These are phyloP conservation scores for Stromatinia cepivora DNA, from an alignment of 2,329 filamentous ascomycete species.

Conservation along the genomic window DNA sequence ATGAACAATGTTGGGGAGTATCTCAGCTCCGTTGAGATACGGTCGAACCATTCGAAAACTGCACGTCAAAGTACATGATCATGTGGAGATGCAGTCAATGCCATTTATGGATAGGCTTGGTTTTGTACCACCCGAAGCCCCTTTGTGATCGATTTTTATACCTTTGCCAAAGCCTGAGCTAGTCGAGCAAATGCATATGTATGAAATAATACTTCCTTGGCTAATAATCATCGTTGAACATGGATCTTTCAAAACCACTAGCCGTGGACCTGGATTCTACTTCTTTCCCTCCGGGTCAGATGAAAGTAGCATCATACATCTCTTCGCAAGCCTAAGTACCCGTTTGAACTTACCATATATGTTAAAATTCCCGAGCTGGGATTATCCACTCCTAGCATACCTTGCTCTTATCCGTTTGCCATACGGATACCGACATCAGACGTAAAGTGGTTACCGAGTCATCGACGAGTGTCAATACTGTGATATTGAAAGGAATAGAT, in stretches of 20 bases:
- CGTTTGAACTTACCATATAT: background rate
- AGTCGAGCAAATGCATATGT: background rate
- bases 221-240: background rate
- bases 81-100: background rate
- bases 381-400: background rate
- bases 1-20: background rate
- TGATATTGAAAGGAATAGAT: background rate
- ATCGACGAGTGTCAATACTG: background rate
- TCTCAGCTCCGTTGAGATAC: background rate
- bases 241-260: background rate
- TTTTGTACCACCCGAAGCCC: background rate
- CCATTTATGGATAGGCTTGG: background rate
- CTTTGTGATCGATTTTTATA: background rate
- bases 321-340: background rate
- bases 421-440: slow-evolving; percentile 9
- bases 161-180: background rate
- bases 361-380: background rate
- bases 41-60: background rate
- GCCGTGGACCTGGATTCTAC: background rate
- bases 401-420: slow-evolving; percentile 8
- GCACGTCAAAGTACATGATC: background rate
- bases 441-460: slow-evolving; percentile 8
- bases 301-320: background rate
- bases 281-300: background rate
- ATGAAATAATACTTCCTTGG: background rate